Evolutionary conservation across 2,329 filamentous ascomycete genomes (phyloP).

Genomic region (Aspergillus carbonarius): DNA sequence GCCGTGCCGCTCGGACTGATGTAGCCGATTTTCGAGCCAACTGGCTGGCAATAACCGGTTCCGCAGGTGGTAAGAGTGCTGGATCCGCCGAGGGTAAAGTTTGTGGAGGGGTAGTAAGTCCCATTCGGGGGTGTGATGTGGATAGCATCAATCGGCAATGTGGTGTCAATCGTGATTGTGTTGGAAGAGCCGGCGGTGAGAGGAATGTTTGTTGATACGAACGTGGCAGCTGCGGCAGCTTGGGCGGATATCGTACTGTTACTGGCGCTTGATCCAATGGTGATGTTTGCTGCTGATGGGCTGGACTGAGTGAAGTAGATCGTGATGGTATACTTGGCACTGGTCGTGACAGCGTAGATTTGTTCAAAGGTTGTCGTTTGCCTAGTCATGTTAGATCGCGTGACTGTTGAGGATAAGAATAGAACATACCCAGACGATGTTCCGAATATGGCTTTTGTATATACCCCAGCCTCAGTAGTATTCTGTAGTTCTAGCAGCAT

Average conservation of each 20-base stretch:
- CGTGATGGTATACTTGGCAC: constrained; percentile 23
- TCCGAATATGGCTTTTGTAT: constrained; percentile 20
- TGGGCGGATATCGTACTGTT: not conserved
- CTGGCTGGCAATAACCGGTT: constrained; percentile 43
- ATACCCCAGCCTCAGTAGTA: constrained; percentile 23
- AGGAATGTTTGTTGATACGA: constrained; percentile 15
- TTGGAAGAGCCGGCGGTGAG: constrained; percentile 27
- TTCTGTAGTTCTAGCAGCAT: constrained; percentile 32
- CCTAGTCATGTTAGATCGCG: not conserved
- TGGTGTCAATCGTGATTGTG: constrained; percentile 24
- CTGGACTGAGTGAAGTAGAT: constrained; percentile 15
- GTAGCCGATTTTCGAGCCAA: constrained; percentile 45
- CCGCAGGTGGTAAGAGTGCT: constrained; percentile 39
- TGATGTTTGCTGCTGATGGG: not conserved
- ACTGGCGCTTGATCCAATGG: constrained; percentile 7
- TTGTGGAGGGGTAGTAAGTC: constrained; percentile 43
- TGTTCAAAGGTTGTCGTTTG: constrained; percentile 15
- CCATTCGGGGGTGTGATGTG: constrained; percentile 21
- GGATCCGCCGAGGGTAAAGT: constrained; percentile 39
- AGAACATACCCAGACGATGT: constrained; percentile 16
- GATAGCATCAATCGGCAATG: constrained; percentile 20
- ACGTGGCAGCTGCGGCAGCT: constrained; percentile 9
- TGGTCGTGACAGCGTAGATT: constrained; percentile 32
- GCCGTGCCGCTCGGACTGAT: constrained; percentile 34
- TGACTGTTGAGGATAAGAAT: not conserved